Base-by-base conservation (phyloP, 768 basidiomycete genomes). In the Clitopilus hobsonii region DNA sequence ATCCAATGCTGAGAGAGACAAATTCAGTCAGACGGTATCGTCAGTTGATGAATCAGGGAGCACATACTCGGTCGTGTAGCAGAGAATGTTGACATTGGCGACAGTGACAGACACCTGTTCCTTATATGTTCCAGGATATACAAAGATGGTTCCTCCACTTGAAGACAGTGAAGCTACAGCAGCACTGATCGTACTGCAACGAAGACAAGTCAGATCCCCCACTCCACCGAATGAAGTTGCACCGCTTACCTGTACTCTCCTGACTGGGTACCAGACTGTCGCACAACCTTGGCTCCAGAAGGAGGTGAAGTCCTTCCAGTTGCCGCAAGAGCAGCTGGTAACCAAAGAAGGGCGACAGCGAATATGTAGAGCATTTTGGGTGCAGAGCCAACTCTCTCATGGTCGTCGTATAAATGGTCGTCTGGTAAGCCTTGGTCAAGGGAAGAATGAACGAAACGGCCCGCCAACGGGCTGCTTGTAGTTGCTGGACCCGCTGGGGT, bases 61-160 rank as follows among this genome's bases (percentile, higher is more conserved):
- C 10, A 11, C 27, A 14, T 10, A 50, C 74, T 74, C 7, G 72
- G 76, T 11, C 74, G 67, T 16, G 73, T 73, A 1, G 76, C 76
- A 5, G 67, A 36, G 32, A 36, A 36, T 36, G 4, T 36, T 36
- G 4, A 36, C 32, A 36, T 36, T 36, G 13, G 32, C 38, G 23
- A 75, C 72, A 1, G 71, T 70, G 27, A 78, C 76, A 55, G 67
- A 62, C 11, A 78, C 69, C 59, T 75, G 75, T 49, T 73, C 77
- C 20, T 53, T 62, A 58, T 79, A 78, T 0, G 74, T 75, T 2
- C 78, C 56, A 6, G 77, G 75, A 56, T 66, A 80, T 13, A 79
- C 73, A 61, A 80, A 80, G 47, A 80, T 73, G 7, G 69, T 63
- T 2, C 62, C 61, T 4, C 61, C 51, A 14, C 69, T 69, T 32